Conservation (phyloP, 2,329 filamentous ascomycete genomes). For the Zalaria obscura region DNA sequence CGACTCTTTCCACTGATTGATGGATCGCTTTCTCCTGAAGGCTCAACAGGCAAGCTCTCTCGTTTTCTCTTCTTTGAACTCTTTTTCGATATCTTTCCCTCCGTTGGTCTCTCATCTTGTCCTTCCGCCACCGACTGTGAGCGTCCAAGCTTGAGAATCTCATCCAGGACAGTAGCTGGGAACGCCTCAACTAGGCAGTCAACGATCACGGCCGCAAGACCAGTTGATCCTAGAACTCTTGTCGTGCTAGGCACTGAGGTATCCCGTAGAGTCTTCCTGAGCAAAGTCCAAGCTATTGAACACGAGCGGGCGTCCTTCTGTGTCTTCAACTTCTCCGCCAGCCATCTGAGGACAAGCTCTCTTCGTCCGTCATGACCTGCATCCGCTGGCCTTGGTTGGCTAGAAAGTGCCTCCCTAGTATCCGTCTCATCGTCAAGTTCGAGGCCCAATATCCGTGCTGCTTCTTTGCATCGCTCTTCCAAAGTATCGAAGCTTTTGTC, state of each 20-base stretch:
- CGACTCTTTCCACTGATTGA: too few relatives aligned
- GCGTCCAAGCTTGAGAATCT: conserved; percentile 9
- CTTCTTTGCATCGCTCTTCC: conserved; percentile 25
- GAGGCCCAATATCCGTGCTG: conserved; percentile 22
- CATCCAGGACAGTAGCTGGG: background rate
- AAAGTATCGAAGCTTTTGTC: conserved; percentile 22
- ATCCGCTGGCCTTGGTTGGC: background rate
- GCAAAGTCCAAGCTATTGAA: conserved; percentile 40
- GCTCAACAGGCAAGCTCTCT: background rate
- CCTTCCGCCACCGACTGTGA: background rate
- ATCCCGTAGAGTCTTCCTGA: conserved; percentile 18
- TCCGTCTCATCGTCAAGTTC: conserved; percentile 6
- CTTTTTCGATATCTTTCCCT: background rate
- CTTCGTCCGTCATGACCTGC: conserved; percentile 25
- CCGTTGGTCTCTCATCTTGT: background rate
- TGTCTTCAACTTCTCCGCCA: conserved; percentile 44
- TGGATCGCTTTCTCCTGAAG: background rate
- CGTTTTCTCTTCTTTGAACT: conserved; percentile 5
- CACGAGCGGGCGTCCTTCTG: conserved; percentile 27
- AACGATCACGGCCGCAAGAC: background rate
- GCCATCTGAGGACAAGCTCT: conserved; percentile 55
- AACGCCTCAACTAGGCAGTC: too few relatives aligned
- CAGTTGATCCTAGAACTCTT: background rate
- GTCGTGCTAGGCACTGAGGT: conserved; percentile 1
- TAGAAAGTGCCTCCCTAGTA: background rate